These are phyloP conservation scores for Pythium aristosporum DNA, from an alignment of 352 stramenopile species.

Conservation along the genomic window DNA sequence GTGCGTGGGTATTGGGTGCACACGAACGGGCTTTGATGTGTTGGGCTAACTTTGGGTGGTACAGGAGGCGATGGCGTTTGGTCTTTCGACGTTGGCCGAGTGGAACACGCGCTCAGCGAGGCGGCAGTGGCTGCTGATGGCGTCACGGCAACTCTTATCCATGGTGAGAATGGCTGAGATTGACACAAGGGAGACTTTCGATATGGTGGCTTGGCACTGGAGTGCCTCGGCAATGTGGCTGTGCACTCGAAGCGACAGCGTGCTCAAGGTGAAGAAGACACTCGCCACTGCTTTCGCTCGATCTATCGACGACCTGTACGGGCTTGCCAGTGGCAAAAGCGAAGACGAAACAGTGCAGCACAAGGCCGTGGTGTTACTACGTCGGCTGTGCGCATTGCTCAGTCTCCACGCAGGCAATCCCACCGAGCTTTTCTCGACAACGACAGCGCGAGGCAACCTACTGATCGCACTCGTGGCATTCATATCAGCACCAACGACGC, in stretches of 20 bases:
- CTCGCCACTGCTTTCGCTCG: not conserved
- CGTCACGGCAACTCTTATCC: constrained; percentile 7
- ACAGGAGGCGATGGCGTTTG: not conserved
- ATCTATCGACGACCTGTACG: constrained; percentile 8
- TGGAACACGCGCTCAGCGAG: constrained; percentile 13
- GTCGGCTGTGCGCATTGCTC: constrained; percentile 13
- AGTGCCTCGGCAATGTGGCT: constrained; percentile 40
- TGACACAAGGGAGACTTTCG: constrained; percentile 9
- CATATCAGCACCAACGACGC: not conserved
- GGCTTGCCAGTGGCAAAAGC: not conserved
- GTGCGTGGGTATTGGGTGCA: not conserved
- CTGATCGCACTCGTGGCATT: constrained; percentile 2
- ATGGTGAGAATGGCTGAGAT: not conserved
- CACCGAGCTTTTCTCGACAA: not conserved
- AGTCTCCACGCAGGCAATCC: not conserved
- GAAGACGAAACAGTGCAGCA: not conserved
- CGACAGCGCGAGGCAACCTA: constrained; percentile 13
- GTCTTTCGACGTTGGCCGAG: constrained; percentile 9
- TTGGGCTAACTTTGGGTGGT: not conserved
- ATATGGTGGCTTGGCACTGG: constrained; percentile 71
- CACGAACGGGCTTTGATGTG: not conserved
- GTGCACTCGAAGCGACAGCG: constrained; percentile 42
- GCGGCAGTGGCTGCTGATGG: constrained; percentile 15
- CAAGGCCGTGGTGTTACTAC: not conserved
- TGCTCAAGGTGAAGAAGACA: constrained; percentile 29